Evolutionary conservation across 148 eudicot species (phyloP).

Genomic region (Cornus controversa): DNA sequence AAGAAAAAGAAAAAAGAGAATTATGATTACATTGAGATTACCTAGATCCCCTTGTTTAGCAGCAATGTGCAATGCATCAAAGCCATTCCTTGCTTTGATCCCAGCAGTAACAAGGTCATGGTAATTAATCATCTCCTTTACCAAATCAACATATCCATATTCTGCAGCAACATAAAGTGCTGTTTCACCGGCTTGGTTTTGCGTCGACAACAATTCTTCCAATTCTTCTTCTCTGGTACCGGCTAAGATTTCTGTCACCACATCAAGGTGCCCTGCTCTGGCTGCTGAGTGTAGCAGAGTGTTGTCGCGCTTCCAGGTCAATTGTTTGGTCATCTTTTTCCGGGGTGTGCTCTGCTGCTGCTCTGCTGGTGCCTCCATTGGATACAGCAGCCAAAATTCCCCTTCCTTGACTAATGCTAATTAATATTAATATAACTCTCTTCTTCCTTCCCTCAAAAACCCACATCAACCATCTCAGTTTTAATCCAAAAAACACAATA

Average conservation of each 20-base stretch:
- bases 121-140: constrained; percentile 44
- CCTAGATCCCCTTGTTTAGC: constrained; percentile 87
- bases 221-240: constrained; percentile 36
- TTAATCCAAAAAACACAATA: neutral
- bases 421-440: constrained; percentile 19
- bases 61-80: constrained; percentile 85
- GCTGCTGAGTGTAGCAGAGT: constrained; percentile 45
- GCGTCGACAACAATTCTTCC: constrained; percentile 50
- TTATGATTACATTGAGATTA: constrained; percentile 18
- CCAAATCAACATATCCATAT: constrained; percentile 56
- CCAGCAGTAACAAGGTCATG: constrained; percentile 65
- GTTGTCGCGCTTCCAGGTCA: constrained; percentile 72
- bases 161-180: constrained; percentile 75
- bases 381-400: neutral
- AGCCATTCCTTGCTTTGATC: constrained; percentile 81
- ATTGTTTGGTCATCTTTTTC: constrained; percentile 73
- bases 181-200: constrained; percentile 79
- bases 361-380: constrained; percentile 28
- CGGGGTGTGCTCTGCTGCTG: constrained; percentile 27
- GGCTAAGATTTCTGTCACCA: constrained; percentile 40
- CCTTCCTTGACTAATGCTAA: neutral
- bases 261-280: constrained; percentile 49
- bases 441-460: constrained; percentile 38
- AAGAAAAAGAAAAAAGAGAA: too few species aligned
- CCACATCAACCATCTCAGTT: constrained; percentile 39